Base-by-base conservation (phyloP, 2,329 filamentous ascomycete genomes). In the Pseudogymnoascus sp. region DNA sequence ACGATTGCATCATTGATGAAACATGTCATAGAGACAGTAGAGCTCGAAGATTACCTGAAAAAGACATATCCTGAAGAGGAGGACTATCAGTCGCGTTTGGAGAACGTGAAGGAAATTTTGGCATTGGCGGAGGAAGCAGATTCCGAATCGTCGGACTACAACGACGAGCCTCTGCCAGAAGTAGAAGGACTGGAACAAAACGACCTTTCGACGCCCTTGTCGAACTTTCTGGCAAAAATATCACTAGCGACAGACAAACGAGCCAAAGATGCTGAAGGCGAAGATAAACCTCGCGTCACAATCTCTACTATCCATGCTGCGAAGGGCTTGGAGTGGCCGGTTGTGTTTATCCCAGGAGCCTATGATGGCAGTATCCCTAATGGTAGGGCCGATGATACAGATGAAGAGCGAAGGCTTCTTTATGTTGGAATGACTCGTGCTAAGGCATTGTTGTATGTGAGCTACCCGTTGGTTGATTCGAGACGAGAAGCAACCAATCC, bases 341-440 rank as follows among this genome's bases (percentile, higher is more conserved):
- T 96, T 1, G 91, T 97, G 0, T 97, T 97, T 72, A 86, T 97
- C 13, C 92, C 94, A 5, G 90, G 89, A 1, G 88, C 91, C 27
- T 96, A 96, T 71, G 85, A 92, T 55, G 94, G 93, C 0, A 93
- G 88, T 1, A 95, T 97, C 63, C 93, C 93, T 4, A 93, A 97
- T 72, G 58, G 58, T 59, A 83, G 92, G 67, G 84, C 92, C 1
- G 92, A 97, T 52, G 90, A 97, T 71, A 80, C 82, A 2, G 88
- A 93, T 62, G 93, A 99, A 74, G 93, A 99, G 73, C 82, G 94
- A 63, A 82, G 93, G 29, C 76, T 99, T 52, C 79, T 99, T 0
- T 99, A 97, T 69, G 94, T 99, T 12, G 93, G 92, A 29, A 97
- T 99, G 92, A 99, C 93, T 2, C 82, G 93, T 72, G 93, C 94